A percentile compares a stretch with the other conserved stretches of the same genome.
Evolutionary conservation across 441 rosid genomes (phyloP).

Genomic region (Populus hybrid): DNA sequence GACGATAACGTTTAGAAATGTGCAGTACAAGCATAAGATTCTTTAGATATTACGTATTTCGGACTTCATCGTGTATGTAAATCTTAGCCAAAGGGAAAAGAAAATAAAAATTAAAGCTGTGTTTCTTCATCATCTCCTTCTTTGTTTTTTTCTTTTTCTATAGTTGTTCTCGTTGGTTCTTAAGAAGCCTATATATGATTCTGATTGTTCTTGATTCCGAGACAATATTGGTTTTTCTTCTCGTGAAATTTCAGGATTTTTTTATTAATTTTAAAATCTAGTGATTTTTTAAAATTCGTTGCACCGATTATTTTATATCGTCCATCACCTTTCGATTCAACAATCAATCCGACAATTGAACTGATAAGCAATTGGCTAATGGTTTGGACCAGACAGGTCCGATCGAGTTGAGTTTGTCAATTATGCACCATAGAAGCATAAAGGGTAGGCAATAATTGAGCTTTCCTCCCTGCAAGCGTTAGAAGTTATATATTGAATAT

Average conservation of each 20-base stretch:
- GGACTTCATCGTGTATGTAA: background rate
- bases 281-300: no score
- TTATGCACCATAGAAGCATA: no score
- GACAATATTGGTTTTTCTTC: background rate
- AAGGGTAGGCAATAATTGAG: background rate
- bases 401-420: background rate
- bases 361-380: background rate
- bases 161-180: background rate
- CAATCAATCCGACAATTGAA: background rate
- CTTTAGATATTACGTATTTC: background rate
- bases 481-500: no score
- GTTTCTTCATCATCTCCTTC: background rate
- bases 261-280: no score
- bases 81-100: background rate
- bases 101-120: no score
- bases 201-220: background rate
- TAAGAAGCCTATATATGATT: background rate
- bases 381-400: background rate
- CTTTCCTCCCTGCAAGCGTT: background rate
- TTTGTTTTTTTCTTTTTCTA: no score
- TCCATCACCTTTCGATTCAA: background rate
- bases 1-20: background rate
- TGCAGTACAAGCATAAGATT: constrained; percentile 8
- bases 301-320: background rate
- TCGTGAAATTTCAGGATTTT: background rate